Base-by-base conservation (phyloP, 2,329 filamentous ascomycete genomes). In the Metarhizium anisopliae region DNA sequence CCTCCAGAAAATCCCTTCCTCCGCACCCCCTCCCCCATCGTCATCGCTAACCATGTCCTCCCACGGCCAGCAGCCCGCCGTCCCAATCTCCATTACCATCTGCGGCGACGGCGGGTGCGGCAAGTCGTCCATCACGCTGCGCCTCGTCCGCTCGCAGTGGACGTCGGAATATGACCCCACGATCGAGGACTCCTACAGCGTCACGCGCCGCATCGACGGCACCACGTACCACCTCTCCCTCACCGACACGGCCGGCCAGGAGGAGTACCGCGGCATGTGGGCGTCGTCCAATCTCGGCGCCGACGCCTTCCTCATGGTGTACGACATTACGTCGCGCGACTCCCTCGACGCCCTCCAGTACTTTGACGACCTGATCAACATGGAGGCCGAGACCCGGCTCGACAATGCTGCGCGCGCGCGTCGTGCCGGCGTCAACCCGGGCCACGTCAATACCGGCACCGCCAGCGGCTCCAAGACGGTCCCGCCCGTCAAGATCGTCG, bases 231-330 rank as follows among this genome's bases (percentile, higher is more conserved):
- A 89, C 70, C 83, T 94, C 40, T 79, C 81, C 51, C 80, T 94
- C 52, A 93, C 88, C 58, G 89, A 94, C 75, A 93, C 89, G 1
- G 89, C 89, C 30, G 89, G 89, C n/a, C 89, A 94, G 70, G 89
- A 94, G 73, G 89, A 94, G 73, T 94, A 94, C 74, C 86, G 89
- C 62, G 86, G 87, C 63, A 89, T 94, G 77, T 94, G 89, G 89
- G 88, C 87, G 1, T 80, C 84, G 38, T 85, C 85, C 29, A 93
- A 92, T 69, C 81, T 93, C 16, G 80, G 83, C 67, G 86, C 87
- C 59, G 89, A 94, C 68, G 89, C 89, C 60, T 94, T 93, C 74
- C 78, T 94, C 25, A 81, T 94, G 64, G 89, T 94, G 63, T 94
- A 94, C 79, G 89, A 94, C 74, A 93, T 94, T 72, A 94, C 89